A percentile compares a stretch with the other conserved stretches of the same genome.
phyloP scores from a whole-genome alignment of 768 basidiomycete genomes.

The Wakefieldia striispora region DNA sequence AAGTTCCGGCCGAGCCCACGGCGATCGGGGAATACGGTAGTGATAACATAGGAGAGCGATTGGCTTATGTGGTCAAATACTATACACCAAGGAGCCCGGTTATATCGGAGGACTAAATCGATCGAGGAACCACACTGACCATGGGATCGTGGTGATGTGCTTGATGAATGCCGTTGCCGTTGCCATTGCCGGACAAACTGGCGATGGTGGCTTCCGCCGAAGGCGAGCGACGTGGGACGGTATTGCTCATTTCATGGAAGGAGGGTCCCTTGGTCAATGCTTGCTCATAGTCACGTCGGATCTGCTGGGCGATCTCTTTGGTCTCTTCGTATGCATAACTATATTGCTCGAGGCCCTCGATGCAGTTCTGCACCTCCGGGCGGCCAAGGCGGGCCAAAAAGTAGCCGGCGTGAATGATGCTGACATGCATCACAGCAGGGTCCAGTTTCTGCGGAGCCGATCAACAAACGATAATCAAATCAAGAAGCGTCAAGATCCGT shows the following conservation, averaged over 20 bases:
- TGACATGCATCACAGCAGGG: constrained; percentile 87
- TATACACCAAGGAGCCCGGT: constrained; percentile 7
- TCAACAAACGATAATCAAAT: constrained; percentile 10
- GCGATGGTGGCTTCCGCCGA: constrained; percentile 13
- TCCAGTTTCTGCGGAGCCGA: constrained; percentile 56
- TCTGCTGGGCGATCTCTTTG: constrained; percentile 70
- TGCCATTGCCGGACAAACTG: constrained; percentile 15
- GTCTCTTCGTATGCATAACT: constrained; percentile 86
- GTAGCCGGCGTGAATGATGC: constrained; percentile 79
- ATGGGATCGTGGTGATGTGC: constrained; percentile 21
- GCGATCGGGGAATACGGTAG: constrained; percentile 22
- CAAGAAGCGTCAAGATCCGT: constrained; percentile 20
- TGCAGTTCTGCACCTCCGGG: constrained; percentile 79
- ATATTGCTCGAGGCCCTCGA: constrained; percentile 85
- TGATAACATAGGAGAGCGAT: constrained; percentile 19
- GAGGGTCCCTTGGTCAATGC: constrained; percentile 37
- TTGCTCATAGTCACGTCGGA: constrained; percentile 49
- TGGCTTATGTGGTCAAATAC: constrained; percentile 27
- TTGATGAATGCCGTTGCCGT: constrained; percentile 17
- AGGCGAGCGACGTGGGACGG: constrained; percentile 26
- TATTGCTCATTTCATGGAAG: constrained; percentile 41
- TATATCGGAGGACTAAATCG: constrained; percentile 4
- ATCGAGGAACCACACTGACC: constrained; percentile 6
- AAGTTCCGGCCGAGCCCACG: constrained; percentile 7
- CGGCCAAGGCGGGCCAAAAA: constrained; percentile 81